Base-by-base conservation (phyloP, 2,329 filamentous ascomycete species). In the Cytospora schulzeri region DNA sequence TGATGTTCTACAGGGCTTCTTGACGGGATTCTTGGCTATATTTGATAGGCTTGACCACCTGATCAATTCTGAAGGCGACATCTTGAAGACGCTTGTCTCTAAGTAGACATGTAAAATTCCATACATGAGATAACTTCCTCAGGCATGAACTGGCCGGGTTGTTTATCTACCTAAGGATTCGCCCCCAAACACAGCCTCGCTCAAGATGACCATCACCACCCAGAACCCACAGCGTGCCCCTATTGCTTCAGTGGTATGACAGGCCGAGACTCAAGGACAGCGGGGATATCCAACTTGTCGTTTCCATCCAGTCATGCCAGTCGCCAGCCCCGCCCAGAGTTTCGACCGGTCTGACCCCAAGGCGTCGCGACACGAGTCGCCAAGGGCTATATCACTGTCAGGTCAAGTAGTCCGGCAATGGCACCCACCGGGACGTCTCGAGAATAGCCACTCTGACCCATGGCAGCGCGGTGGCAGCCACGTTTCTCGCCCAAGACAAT, bases 371-470 rank as follows among this genome's bases (percentile, higher is more conserved):
- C 1, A 73, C 73, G 22, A 74, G 77, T 63, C n/a, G 67, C 67
- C 52, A 76, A 75, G 66, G 75, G 75, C 0, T 77, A 75, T 68
- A 73, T 77, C 64, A 78, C 81, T 57, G 81, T 86, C 64, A 86
- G 83, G 74, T 83, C 83, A 3, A 76, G 75, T 62, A 80, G 79
- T 11, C 81, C 83, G 78, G 83, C 67, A 72, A 70, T n/a, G 82
- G 74, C 14, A 74, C 73, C 22, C 87, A 84, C 73, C 87, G n/a
- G 84, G 85, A 87, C 67, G 84, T 86, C 6, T 80, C 80, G 8
- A 82, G 79, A n/a, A 74, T 76, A 41, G 57, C 63, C 11, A 79
- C 80, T 0, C 69, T 77, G 38, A 69, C 68, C 8, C 73, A 75
- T 64, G 78, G n/a, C n/a, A n/a, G n/a, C n/a, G n/a, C n/a, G n/a